Base-by-base conservation (phyloP, 2,329 filamentous ascomycete species). In the Colletotrichum sp. region DNA sequence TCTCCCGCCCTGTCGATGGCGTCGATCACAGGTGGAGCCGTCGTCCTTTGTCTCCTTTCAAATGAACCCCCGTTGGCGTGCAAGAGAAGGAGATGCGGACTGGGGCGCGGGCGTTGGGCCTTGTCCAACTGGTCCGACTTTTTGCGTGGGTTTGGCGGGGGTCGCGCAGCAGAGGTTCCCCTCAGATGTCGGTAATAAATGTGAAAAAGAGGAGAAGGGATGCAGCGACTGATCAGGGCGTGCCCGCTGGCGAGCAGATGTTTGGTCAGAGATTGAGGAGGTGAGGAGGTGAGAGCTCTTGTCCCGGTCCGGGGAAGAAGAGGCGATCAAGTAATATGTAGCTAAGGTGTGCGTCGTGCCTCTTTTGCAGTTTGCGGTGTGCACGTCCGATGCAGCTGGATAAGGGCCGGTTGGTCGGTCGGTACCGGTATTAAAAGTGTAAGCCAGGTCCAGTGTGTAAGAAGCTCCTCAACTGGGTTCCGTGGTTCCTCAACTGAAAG, bases 21-120 rank as follows among this genome's bases (percentile, higher is more conserved):
- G 74, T 73, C 70, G 74, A 76, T 76, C 74, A 68, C 64, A 64
- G 59, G 74, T 73, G 74, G 74, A 65, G 60, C 71, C 44, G 49
- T 26, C 36, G 64, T 68, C 70, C 74, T 73, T 76, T 76, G 74
- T 76, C 74, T 76, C 74, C 70, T 76, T 76, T 73, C 63, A 66
- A 76, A 73, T 68, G 74, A 74, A 69, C 68, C 74, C 57, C 74
- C 44, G 74, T 74, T 69, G 70, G 70, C 59, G 64, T 76, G 70
- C 63, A 49, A 76, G 57, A 68, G 39, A 36, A 49, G 13, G 49
- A 71, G 63, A 52, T 36, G 69, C 49, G 12, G 68, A 69, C 73
- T 44, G 49, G 60, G 36, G 72, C 52, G 63, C 30, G n/a, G 60
- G 34, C 64, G 64, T 69, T 68, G 64, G 59, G 39, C 57, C 68